Evolutionary conservation across 768 basidiomycete genomes (phyloP).

Genomic region (Suillus cothurnatus): DNA sequence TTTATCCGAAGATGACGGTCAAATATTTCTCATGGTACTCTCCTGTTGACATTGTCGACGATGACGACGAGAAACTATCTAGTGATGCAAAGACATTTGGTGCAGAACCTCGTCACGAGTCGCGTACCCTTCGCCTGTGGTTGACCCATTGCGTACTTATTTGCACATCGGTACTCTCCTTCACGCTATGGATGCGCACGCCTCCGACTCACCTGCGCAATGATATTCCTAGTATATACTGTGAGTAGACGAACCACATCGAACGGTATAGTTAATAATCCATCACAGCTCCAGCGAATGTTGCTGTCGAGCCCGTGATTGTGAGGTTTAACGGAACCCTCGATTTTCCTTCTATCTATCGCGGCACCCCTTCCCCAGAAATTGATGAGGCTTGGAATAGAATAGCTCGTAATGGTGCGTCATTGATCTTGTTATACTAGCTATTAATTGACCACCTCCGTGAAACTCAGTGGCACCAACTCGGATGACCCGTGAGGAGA

Average conservation of each 20-base stretch:
- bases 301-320: slow-evolving; percentile 12
- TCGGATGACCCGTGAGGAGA: slow-evolving; percentile 9
- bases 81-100: not conserved
- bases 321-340: slow-evolving; percentile 12
- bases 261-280: not conserved
- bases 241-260: not conserved
- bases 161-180: slow-evolving; percentile 4
- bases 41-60: not conserved
- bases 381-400: slow-evolving; percentile 16
- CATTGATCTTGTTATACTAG: not conserved
- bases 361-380: slow-evolving; percentile 13
- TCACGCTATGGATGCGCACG: slow-evolving; percentile 13
- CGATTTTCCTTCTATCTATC: slow-evolving; percentile 11
- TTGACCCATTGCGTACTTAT: slow-evolving; percentile 6
- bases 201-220: not conserved
- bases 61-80: not conserved
- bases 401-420: slow-evolving; percentile 7
- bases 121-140: slow-evolving; percentile 1
- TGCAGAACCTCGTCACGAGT: not conserved
- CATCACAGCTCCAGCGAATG: slow-evolving; percentile 13
- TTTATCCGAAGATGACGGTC: not conserved
- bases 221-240: slow-evolving; percentile 1
- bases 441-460: not conserved
- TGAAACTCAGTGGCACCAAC: slow-evolving; percentile 2
- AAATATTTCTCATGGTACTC: slow-evolving; percentile 3